These are phyloP conservation scores for Diaporthe sp. DNA, from an alignment of 2,329 filamentous ascomycete species.

Conservation along the genomic window DNA sequence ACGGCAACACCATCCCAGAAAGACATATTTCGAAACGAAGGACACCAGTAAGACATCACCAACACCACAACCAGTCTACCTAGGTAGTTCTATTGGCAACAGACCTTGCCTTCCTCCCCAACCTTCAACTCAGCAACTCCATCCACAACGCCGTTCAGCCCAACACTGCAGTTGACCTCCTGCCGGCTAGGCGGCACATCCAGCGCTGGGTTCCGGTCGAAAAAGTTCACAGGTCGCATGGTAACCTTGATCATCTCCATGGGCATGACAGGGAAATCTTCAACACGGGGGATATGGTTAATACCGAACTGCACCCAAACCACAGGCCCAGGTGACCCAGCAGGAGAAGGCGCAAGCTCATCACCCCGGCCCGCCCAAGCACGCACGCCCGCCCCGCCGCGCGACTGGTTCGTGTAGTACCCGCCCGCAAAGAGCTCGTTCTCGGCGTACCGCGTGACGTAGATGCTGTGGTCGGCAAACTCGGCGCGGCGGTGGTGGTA, in stretches of 20 bases:
- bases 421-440: slow-evolving; percentile 56
- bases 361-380: slow-evolving; percentile 56
- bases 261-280: slow-evolving; percentile 80
- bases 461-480: slow-evolving; percentile 54
- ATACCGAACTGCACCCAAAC: slow-evolving; percentile 69
- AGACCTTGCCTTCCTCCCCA: slow-evolving; percentile 36
- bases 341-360: slow-evolving; percentile 47
- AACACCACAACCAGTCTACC: not conserved
- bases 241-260: slow-evolving; percentile 67
- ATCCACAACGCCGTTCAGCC: slow-evolving; percentile 44
- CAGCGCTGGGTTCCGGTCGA: slow-evolving; percentile 64
- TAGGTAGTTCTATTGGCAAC: not conserved
- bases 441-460: slow-evolving; percentile 54
- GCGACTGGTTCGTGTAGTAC: slow-evolving; percentile 57
- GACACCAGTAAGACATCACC: not conserved
- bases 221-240: slow-evolving; percentile 67
- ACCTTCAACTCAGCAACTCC: slow-evolving; percentile 36
- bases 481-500: slow-evolving; percentile 54
- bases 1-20: no score
- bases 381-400: slow-evolving; percentile 51
- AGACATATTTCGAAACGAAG: not conserved
- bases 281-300: slow-evolving; percentile 72
- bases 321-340: slow-evolving; percentile 59
- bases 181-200: slow-evolving; percentile 64
- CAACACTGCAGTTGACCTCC: slow-evolving; percentile 56